phyloP scores from a whole-genome alignment of 192 early-diverging fungal species.

The Coemansia sp. region DNA sequence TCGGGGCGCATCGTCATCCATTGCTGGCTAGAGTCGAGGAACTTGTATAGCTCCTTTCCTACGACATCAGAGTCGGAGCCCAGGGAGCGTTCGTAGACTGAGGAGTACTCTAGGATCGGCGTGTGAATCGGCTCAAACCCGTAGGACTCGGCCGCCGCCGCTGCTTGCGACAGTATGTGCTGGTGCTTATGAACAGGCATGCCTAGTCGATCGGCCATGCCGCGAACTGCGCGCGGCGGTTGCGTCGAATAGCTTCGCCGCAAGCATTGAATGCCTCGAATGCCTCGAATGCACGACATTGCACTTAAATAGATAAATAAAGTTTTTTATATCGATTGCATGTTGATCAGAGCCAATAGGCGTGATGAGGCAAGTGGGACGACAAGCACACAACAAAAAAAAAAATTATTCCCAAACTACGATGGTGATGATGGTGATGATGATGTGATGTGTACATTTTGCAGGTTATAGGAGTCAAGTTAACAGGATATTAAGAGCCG shows the following conservation, averaged over 20 bases:
- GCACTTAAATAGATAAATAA: not conserved
- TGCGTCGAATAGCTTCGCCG: constrained; percentile 12
- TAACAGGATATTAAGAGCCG: not conserved
- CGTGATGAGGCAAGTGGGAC: too few relatives aligned
- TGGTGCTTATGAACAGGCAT: constrained; percentile 45
- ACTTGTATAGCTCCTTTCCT: constrained; percentile 71
- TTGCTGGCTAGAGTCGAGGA: constrained; percentile 61
- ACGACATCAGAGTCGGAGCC: constrained; percentile 68
- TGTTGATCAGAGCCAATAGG: too few relatives aligned
- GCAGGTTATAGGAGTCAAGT: not conserved
- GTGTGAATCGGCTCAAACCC: constrained; percentile 66
- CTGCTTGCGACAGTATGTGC: constrained; percentile 52
- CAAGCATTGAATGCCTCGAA: constrained; percentile 1
- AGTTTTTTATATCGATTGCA: not conserved
- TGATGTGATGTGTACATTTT: not conserved
- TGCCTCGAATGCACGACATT: constrained; percentile 6
- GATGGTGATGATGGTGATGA: not conserved
- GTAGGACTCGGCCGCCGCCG: constrained; percentile 42
- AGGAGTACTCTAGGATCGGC: constrained; percentile 68
- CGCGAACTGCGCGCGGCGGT: constrained; percentile 58
- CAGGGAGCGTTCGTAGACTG: constrained; percentile 65
- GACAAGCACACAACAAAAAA: not conserved
- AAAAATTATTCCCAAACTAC: not conserved
- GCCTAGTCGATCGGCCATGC: constrained; percentile 67
- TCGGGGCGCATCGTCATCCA: constrained; percentile 71